A percentile compares a stretch with the other conserved stretches of the same genome.
These are phyloP conservation scores for Entelexis paramagnoliae DNA, from an alignment of 1,139 yeast genomes.

Conservation along the genomic window DNA sequence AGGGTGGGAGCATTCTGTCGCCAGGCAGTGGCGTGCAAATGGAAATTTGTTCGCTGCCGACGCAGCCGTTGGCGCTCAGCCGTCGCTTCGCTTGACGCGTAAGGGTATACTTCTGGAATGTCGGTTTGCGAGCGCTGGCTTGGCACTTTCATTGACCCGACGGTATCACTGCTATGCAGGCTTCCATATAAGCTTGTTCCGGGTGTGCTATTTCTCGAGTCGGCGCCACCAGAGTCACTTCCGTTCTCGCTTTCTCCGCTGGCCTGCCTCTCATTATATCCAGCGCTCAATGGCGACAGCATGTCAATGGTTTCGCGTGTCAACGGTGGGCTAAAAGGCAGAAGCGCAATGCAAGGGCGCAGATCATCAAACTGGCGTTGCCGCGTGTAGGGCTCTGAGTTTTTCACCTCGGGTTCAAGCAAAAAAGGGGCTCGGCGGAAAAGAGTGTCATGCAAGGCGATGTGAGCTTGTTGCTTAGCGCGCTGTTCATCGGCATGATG, in stretches of 20 bases:
- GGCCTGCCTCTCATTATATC: neutral
- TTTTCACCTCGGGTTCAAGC: slow-evolving; percentile 27
- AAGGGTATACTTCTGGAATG: slow-evolving; percentile 11
- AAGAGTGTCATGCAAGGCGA: slow-evolving; percentile 67
- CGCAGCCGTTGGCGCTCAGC: slow-evolving; percentile 9
- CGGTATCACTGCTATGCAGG: neutral
- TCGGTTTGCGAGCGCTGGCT: neutral
- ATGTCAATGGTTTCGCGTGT: slow-evolving; percentile 8
- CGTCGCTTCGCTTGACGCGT: slow-evolving; percentile 2
- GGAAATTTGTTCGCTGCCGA: slow-evolving; percentile 1
- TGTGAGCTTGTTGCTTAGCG: slow-evolving; percentile 51
- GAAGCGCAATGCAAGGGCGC: slow-evolving; percentile 17
- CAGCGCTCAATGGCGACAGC: neutral
- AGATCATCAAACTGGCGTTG: slow-evolving; percentile 5
- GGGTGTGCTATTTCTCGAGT: neutral
- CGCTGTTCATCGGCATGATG: slow-evolving; percentile 41
- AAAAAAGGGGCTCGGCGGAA: slow-evolving; percentile 70
- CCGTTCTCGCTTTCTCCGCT: slow-evolving; percentile 3
- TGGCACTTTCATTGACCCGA: neutral
- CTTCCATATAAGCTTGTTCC: neutral
- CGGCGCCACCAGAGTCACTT: slow-evolving; percentile 6
- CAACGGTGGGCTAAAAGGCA: slow-evolving; percentile 17
- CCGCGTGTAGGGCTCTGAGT: neutral
- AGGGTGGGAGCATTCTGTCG: slow-evolving; percentile 14
- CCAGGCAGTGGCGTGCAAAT: slow-evolving; percentile 15